These are phyloP conservation scores for Gossypium thurberi DNA, from an alignment of 345 rosid genomes.

Conservation along the genomic window DNA sequence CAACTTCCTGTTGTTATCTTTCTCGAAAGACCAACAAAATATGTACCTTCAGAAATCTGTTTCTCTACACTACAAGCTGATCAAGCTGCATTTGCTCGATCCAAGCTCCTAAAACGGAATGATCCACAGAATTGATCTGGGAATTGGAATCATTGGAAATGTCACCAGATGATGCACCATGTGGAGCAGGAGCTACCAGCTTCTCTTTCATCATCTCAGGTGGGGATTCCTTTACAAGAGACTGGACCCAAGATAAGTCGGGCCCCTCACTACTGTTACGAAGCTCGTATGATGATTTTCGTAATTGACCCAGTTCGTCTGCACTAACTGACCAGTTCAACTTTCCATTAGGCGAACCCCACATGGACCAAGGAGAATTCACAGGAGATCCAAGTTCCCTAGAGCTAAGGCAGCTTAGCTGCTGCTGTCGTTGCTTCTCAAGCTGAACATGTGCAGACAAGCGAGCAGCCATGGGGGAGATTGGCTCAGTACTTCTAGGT, in stretches of 20 bases:
- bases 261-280: slow-evolving; percentile 36
- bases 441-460: slow-evolving; percentile 29
- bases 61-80: slow-evolving; percentile 33
- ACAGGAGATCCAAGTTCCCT: slow-evolving; percentile 38
- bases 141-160: slow-evolving; percentile 22
- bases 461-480: slow-evolving; percentile 41
- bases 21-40: slow-evolving; percentile 7
- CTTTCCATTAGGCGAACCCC: slow-evolving; percentile 44
- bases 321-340: slow-evolving; percentile 33
- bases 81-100: slow-evolving; percentile 42
- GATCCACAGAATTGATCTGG: slow-evolving; percentile 23
- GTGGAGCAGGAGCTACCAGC: slow-evolving; percentile 5
- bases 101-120: slow-evolving; percentile 34
- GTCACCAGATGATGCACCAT: slow-evolving; percentile 22
- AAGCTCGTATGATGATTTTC: slow-evolving; percentile 29
- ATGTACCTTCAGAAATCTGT: slow-evolving; percentile 9
- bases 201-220: slow-evolving; percentile 36
- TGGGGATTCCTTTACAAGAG: slow-evolving; percentile 50
- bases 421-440: slow-evolving; percentile 40
- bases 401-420: slow-evolving; percentile 33
- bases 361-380: slow-evolving; percentile 34
- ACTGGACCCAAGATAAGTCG: slow-evolving; percentile 48
- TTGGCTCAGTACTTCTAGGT: slow-evolving; percentile 36
- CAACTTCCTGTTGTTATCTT: not conserved
- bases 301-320: slow-evolving; percentile 25